Conservation (phyloP, 164 flowering plant genomes). For the Tinospora cordifolia region DNA sequence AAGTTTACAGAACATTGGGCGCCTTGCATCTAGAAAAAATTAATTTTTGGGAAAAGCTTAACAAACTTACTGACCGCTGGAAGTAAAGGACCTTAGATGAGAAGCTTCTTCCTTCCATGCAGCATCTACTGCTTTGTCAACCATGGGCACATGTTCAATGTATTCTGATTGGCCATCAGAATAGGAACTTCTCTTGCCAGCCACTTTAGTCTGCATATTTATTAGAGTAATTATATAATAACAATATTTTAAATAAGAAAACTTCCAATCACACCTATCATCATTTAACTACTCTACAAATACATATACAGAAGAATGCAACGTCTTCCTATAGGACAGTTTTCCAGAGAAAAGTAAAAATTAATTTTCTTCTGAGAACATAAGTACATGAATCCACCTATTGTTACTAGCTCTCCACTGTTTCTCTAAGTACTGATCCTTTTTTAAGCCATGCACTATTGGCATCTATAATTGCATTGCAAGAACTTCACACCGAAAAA, state of each 20-base stretch:
- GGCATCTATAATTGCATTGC: too few species aligned
- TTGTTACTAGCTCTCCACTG: too few species aligned
- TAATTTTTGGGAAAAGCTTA: neutral
- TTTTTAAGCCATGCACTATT: too few species aligned
- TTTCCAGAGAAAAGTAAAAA: neutral
- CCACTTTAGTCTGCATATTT: conserved; percentile 45
- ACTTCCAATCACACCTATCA: neutral
- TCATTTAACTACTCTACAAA: neutral
- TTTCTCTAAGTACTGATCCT: too few species aligned
- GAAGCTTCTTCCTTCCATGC: conserved; percentile 58
- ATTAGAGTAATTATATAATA: conserved; percentile 1
- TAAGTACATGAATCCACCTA: too few species aligned
- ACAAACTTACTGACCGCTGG: conserved; percentile 44
- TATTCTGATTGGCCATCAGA: conserved; percentile 41
- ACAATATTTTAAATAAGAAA: neutral
- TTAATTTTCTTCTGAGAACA: too few species aligned
- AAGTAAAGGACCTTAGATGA: conserved; percentile 27
- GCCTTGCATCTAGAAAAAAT: neutral
- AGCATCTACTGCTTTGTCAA: conserved; percentile 16
- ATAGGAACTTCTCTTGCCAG: conserved; percentile 39
- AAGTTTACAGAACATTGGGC: too few species aligned
- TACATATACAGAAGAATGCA: neutral
- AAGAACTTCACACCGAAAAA: too few species aligned
- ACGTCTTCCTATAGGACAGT: neutral
- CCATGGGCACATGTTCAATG: conserved; percentile 56